phyloP scores from a whole-genome alignment of 108 stramenopile genomes.

The Cylindrotheca fusiformis region DNA sequence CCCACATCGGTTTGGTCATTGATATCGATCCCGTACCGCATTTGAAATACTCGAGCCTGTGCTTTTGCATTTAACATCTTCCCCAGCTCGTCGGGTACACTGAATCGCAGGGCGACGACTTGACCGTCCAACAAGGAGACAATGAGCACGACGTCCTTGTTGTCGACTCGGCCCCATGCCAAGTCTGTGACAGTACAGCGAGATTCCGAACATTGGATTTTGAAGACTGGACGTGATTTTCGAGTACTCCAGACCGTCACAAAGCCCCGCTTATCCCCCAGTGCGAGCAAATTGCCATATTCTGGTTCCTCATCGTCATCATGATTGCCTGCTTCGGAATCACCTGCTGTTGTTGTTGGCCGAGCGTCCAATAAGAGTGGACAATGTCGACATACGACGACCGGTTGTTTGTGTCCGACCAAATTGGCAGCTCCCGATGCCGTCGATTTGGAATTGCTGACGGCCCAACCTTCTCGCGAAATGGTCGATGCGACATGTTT shows the following conservation, averaged over 20 bases:
- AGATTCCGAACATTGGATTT: conserved; percentile 82
- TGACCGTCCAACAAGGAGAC: conserved; percentile 82
- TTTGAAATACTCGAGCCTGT: conserved; percentile 59
- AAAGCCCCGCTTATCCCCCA: conserved; percentile 85
- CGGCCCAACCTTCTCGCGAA: conserved; percentile 82
- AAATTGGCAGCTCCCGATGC: conserved; percentile 77
- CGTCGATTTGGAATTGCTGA: conserved; percentile 42
- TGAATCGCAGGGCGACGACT: conserved; percentile 71
- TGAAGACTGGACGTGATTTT: conserved; percentile 71
- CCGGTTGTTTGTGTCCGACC: conserved; percentile 90
- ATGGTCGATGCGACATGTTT: conserved; percentile 87
- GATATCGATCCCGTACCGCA: conserved; percentile 78
- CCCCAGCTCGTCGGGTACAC: conserved; percentile 70
- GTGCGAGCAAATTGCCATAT: conserved; percentile 75
- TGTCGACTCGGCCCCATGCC: conserved; percentile 60
- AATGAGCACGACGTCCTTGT: conserved; percentile 50
- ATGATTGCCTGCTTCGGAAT: conserved; percentile 32
- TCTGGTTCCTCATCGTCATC: conserved; percentile 73
- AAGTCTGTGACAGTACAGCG: conserved; percentile 82
- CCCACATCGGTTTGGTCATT: conserved; percentile 22
- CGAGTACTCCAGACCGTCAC: conserved; percentile 85
- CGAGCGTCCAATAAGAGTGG: conserved; percentile 55
- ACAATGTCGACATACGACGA: conserved; percentile 80
- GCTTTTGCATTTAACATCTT: conserved; percentile 52
- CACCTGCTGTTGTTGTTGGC: neutral